These are phyloP conservation scores for Friedmanniomyces endolithicus DNA, from an alignment of 495 filamentous ascomycete species.

Conservation along the genomic window DNA sequence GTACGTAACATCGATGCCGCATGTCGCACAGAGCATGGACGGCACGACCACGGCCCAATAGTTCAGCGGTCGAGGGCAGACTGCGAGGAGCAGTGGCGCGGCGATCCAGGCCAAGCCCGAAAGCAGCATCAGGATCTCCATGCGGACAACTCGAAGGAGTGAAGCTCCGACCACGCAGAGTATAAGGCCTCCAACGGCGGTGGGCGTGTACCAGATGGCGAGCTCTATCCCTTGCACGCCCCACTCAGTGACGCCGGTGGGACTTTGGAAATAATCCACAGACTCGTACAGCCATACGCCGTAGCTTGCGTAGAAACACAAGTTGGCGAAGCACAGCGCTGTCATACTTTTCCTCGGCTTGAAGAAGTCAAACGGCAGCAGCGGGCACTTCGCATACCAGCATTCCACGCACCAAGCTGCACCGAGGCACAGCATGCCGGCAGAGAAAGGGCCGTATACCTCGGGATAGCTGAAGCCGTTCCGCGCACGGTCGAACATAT, in stretches of 20 bases:
- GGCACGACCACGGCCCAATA: conserved; percentile 69
- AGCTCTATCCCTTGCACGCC: conserved; percentile 49
- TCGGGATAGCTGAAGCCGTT: conserved; percentile 60
- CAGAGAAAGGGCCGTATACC: conserved; percentile 47
- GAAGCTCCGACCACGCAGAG: conserved; percentile 60
- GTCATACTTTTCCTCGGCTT: conserved; percentile 58
- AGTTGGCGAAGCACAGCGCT: conserved; percentile 51
- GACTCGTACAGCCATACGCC: conserved; percentile 73
- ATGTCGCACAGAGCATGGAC: conserved; percentile 66
- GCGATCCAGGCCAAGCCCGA: conserved; percentile 54
- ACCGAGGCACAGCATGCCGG: conserved; percentile 45
- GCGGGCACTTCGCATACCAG: conserved; percentile 57
- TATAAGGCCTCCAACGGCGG: conserved; percentile 62
- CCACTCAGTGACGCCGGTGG: conserved; percentile 50
- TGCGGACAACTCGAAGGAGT: conserved; percentile 61
- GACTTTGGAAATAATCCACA: conserved; percentile 45
- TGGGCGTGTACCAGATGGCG: conserved; percentile 68
- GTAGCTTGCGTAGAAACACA: conserved; percentile 66
- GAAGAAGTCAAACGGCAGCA: conserved; percentile 69
- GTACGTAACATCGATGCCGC: conserved; percentile 76
- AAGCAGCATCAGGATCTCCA: conserved; percentile 55
- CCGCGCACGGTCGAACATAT: conserved; percentile 47
- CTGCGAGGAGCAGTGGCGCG: conserved; percentile 62
- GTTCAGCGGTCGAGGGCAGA: conserved; percentile 49
- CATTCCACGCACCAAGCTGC: conserved; percentile 61